Evolutionary conservation across 352 stramenopile genomes (phyloP), one percentile per base, ranked within the genome.

Genomic region (Phytophthora litchii): DNA sequence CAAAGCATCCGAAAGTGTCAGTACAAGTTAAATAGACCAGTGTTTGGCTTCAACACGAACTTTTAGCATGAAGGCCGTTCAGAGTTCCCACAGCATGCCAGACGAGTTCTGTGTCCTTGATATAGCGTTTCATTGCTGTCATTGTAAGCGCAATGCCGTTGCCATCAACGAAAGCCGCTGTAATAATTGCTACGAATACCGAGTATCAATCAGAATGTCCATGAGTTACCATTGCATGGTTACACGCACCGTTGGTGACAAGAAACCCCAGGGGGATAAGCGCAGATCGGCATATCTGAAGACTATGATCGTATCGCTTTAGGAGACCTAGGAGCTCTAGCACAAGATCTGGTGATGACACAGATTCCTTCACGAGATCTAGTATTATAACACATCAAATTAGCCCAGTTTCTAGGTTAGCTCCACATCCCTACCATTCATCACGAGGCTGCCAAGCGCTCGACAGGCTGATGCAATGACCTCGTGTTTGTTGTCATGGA

Each of bases 401-500:
- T 37, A 54, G 32, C 23, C 25, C 14, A 37, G 12, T 12, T 40
- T 35, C n/a, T 14, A 1, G 13, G 7, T 29, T 44, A 11, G 16
- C 3, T 23, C 12, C 3, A 2, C 7, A 8, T n/a, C 27, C 47
- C 4, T 48, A 90, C 83, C 83, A 35, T 92, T 89, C 67, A 91
- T 78, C 13, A 91, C 78, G 45, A 92, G 76, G 54, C 78, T 86
- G 3, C 81, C 79, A 8, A 90, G 67, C 10, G 81, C 76, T 25
- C 85, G 70, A 50, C 77, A 90, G n/a, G 81, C 70, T 7, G 71
- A 61, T 32, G 67, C 61, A 32, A 92, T 90, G 27, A 92, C 67
- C 37, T 81, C 72, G 62, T 78, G 80, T 49, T 89, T 90, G 70
- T 90, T 90, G 60, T 89, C 78, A 50, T 91, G 80, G 60, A 89